phyloP scores from a whole-genome alignment of 768 basidiomycete species.

The Rhodotorula taiwanensis region DNA sequence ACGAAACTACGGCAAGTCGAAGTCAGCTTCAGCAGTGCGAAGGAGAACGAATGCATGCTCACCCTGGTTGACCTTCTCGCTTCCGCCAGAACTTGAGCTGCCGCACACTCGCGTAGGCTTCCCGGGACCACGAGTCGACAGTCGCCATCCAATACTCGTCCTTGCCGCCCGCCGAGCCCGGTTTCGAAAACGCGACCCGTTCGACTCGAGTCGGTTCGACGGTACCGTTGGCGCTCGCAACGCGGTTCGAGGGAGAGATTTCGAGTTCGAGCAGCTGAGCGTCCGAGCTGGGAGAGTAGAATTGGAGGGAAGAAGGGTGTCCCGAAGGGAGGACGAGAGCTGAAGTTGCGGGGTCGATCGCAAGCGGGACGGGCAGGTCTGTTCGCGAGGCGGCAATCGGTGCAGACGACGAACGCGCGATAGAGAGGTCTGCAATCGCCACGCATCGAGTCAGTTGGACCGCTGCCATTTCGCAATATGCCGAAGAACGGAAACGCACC shows the following conservation, averaged over 20 bases:
- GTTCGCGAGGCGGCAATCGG: slow-evolving; percentile 23
- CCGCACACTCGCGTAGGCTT: slow-evolving; percentile 62
- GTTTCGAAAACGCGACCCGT: slow-evolving; percentile 56
- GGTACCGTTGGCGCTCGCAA: slow-evolving; percentile 58
- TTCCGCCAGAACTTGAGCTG: slow-evolving; percentile 89
- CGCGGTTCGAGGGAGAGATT: slow-evolving; percentile 84
- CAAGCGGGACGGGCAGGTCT: slow-evolving; percentile 55
- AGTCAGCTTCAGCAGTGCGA: background rate
- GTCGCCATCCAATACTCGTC: slow-evolving; percentile 82
- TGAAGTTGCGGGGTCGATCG: slow-evolving; percentile 60
- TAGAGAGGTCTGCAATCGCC: too few relatives aligned
- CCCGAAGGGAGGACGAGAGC: slow-evolving; percentile 83
- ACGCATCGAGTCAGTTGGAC: background rate
- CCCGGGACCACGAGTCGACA: slow-evolving; percentile 64
- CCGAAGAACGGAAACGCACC: slow-evolving; percentile 50
- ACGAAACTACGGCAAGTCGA: slow-evolving; percentile 38
- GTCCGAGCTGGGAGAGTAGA: slow-evolving; percentile 67
- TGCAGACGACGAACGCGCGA: slow-evolving; percentile 43
- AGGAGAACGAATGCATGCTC: slow-evolving; percentile 52
- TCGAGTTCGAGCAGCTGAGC: slow-evolving; percentile 77
- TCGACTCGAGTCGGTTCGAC: slow-evolving; percentile 72
- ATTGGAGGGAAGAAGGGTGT: slow-evolving; percentile 90
- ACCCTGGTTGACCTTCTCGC: slow-evolving; percentile 52
- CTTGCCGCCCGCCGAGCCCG: slow-evolving; percentile 23
- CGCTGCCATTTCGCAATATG: too few relatives aligned